Evolutionary conservation across 805 yeast genomes (phyloP).

Genomic region (Gaillardinia entomophila): DNA sequence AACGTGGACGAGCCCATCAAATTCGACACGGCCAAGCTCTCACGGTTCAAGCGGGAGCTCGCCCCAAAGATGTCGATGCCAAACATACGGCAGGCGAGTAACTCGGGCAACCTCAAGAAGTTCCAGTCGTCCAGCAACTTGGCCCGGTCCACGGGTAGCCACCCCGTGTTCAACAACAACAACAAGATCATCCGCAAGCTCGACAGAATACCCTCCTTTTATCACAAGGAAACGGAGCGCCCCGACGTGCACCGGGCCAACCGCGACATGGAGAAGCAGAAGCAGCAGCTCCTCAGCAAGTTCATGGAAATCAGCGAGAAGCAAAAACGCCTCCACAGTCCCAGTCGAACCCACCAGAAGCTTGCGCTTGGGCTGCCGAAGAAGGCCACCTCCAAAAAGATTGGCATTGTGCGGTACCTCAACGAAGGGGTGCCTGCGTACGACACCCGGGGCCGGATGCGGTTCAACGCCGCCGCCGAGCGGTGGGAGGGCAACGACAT

Average conservation of each 20-base stretch:
- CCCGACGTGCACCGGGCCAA: slow-evolving; percentile 6
- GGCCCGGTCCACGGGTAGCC: slow-evolving; percentile 8
- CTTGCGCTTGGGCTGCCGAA: slow-evolving; percentile 4
- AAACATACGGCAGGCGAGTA: slow-evolving; percentile 5
- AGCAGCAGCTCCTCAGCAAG: slow-evolving; percentile 23
- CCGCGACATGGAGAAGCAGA: slow-evolving; percentile 14
- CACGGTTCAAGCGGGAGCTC: slow-evolving; percentile 4
- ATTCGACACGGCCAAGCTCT: slow-evolving; percentile 6
- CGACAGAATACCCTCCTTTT: slow-evolving; percentile 39
- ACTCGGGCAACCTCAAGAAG: slow-evolving; percentile 9
- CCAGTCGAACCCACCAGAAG: slow-evolving; percentile 2
- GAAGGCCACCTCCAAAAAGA: slow-evolving; percentile 7
- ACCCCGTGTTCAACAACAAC: slow-evolving; percentile 26
- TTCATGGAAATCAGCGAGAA: slow-evolving; percentile 24
- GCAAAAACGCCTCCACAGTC: slow-evolving; percentile 10
- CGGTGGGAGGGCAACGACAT: slow-evolving; percentile 66
- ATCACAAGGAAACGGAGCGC: slow-evolving; percentile 8
- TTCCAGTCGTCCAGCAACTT: slow-evolving; percentile 31
- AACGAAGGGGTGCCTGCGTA: slow-evolving; percentile 14
- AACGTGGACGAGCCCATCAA: slow-evolving; percentile 12
- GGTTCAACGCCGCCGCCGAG: slow-evolving; percentile 44
- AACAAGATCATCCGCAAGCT: slow-evolving; percentile 30
- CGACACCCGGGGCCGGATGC: slow-evolving; percentile 34
- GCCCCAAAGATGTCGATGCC: slow-evolving; percentile 19
- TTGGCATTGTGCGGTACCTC: slow-evolving; percentile 27